phyloP scores from a whole-genome alignment of 768 basidiomycete species.

The Pisolithus sp. region DNA sequence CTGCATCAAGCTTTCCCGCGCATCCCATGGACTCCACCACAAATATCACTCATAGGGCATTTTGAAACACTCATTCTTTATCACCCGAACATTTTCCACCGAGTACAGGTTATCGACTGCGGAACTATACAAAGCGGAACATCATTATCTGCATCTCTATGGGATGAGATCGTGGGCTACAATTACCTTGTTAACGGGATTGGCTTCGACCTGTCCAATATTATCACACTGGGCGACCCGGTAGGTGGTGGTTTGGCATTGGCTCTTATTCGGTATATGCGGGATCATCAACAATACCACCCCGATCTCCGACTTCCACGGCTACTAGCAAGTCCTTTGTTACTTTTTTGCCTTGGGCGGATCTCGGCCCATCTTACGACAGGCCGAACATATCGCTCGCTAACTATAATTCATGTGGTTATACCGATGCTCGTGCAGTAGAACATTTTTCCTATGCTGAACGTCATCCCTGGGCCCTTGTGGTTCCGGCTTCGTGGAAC shows the following conservation, averaged over 20 bases:
- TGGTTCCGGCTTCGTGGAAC: slow-evolving; percentile 38
- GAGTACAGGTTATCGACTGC: slow-evolving; percentile 43
- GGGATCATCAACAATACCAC: slow-evolving; percentile 9
- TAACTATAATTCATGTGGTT: slow-evolving; percentile 17
- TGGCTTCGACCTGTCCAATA: slow-evolving; percentile 35
- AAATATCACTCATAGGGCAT: too few relatives aligned
- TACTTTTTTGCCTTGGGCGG: slow-evolving; percentile 16
- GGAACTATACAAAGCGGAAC: slow-evolving; percentile 23
- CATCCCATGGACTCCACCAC: slow-evolving; percentile 10
- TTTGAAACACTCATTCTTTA: slow-evolving; percentile 6
- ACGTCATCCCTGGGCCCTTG: slow-evolving; percentile 9
- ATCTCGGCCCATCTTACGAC: slow-evolving; percentile 12
- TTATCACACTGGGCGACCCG: slow-evolving; percentile 43
- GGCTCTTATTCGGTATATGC: slow-evolving; percentile 33
- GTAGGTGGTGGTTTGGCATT: slow-evolving; percentile 48
- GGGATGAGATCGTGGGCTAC: slow-evolving; percentile 48
- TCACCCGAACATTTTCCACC: slow-evolving; percentile 30
- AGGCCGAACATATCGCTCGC: slow-evolving; percentile 32
- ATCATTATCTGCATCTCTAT: slow-evolving; percentile 48
- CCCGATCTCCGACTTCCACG: slow-evolving; percentile 11
- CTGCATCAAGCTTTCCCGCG: slow-evolving; percentile 20
- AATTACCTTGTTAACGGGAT: slow-evolving; percentile 39
- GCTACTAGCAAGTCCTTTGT: slow-evolving; percentile 24
- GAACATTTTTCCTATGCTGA: slow-evolving; percentile 34
- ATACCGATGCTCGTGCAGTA: slow-evolving; percentile 30